Base-by-base conservation (phyloP, 176 grass and related monocot species). In the Cenchrus americanus region DNA sequence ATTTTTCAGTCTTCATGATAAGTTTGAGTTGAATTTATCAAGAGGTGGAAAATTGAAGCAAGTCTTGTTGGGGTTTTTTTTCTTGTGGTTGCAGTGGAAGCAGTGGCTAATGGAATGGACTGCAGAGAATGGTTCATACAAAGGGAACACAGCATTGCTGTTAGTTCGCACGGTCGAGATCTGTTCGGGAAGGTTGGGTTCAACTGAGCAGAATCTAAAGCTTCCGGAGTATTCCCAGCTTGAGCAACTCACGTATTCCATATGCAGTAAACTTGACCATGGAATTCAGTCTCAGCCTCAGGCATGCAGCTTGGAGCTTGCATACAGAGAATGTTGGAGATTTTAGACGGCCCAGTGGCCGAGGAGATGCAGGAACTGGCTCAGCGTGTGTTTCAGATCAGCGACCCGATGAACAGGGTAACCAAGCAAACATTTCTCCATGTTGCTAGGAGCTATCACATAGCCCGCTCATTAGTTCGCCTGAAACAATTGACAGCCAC, bases 391-490 rank as follows among this genome's bases (percentile, higher is more conserved):
- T 65, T 84, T 30, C 14, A 13, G 24, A 41, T 15, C 24, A 0
- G 75, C 75, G 2, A 7, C 4, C n/a, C 27, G 12, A 6, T 34
- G 7, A 22, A 17, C 8, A 83, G 0, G 5, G 27, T 53, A 44
- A 83, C 80, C 8, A 84, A 67, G 24, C 40, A 71, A 3, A 83
- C 90, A 21, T 84, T 83, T 34, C 80, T 89, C 0, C 21, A 63
- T 0, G 80, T 92, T 8, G 76, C 59, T 0, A 92, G 80, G 66
- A 89, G 83, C 52, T 71, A 44, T n/a, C n/a, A n/a, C n/a, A n/a
- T n/a, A n/a, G n/a, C n/a, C 49, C 0, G 80, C 81, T 21, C 81
- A 79, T 10, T 83, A n/a, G 48, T 10, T 73, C 75, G 3, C 18
- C 13, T 14, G 81, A 79, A 57, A 84, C 24, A 26, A n/a, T 79